These are phyloP conservation scores for Oryza nivara DNA, from an alignment of 176 grass and related monocot genomes.

Conservation along the genomic window DNA sequence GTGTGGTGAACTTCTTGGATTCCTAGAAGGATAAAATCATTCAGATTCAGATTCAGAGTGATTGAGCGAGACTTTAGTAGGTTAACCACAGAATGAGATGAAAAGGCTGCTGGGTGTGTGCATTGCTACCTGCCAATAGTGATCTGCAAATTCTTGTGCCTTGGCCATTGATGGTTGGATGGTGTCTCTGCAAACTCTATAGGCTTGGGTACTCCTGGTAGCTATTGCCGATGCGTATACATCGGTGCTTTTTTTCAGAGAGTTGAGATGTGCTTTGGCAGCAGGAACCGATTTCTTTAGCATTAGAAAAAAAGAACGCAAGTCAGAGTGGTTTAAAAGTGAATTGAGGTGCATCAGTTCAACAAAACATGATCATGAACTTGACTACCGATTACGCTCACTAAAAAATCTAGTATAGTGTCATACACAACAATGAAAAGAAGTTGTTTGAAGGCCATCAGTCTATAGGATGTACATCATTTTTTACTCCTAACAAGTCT, in stretches of 20 bases:
- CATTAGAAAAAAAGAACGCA: background rate
- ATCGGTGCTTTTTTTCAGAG: background rate
- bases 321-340: background rate
- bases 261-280: slow-evolving; percentile 15
- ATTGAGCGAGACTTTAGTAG: background rate
- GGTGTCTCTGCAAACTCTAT: slow-evolving; percentile 26
- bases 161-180: background rate
- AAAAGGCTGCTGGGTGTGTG: background rate
- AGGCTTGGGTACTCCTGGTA: background rate
- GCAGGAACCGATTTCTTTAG: slow-evolving; percentile 28
- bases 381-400: background rate
- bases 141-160: background rate
- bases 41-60: background rate
- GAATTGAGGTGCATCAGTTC: background rate
- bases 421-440: background rate
- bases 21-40: background rate
- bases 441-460: no score
- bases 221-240: background rate
- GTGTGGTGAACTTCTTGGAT: slow-evolving; percentile 6
- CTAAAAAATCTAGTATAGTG: background rate
- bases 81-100: background rate
- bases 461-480: background rate
- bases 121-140: slow-evolving; percentile 40
- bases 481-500: no score
- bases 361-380: background rate